A percentile compares a stretch with the other conserved stretches of the same genome.
phyloP scores from a whole-genome alignment of 1,284 basidiomycete species.

The Coniophora puteana region DNA sequence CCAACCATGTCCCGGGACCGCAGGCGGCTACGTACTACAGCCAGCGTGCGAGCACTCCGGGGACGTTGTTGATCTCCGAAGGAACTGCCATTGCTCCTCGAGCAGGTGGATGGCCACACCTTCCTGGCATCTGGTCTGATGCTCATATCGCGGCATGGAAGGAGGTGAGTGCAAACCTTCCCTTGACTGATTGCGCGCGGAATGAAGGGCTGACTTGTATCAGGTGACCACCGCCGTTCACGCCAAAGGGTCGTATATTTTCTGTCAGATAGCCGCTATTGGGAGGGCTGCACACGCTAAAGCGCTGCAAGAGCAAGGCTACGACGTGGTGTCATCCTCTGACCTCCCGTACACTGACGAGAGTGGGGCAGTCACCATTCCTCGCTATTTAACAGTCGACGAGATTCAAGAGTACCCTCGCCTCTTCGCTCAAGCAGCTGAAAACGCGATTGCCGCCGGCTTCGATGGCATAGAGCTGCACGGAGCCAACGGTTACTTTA shows the following conservation, averaged over 20 bases:
- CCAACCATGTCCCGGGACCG: conserved; percentile 6
- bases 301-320: conserved; percentile 18
- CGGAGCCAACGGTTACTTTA: conserved; percentile 35
- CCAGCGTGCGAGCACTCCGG: conserved; percentile 18
- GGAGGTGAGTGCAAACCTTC: too few species aligned
- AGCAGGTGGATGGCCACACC: conserved; percentile 19
- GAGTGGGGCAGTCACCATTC: conserved; percentile 2
- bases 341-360: conserved; percentile 34
- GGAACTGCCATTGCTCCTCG: conserved; percentile 24
- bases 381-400: conserved; percentile 25
- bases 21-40: conserved; percentile 27
- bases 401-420: conserved; percentile 42
- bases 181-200: conserved; percentile 27
- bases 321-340: conserved; percentile 34
- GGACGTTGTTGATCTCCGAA: conserved; percentile 26
- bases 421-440: conserved; percentile 34
- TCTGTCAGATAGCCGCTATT: conserved; percentile 35
- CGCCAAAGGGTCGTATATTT: conserved; percentile 31
- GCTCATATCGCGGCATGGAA: conserved; percentile 30
- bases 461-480: conserved; percentile 45
- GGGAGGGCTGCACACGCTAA: conserved; percentile 26
- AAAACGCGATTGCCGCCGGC: conserved; percentile 40
- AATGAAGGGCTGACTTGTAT: conserved; percentile 28
- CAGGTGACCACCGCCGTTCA: conserved; percentile 34
- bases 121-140: conserved; percentile 27